These are phyloP conservation scores for Dichomitus squalens DNA, from an alignment of 1,284 basidiomycete species.

Conservation along the genomic window DNA sequence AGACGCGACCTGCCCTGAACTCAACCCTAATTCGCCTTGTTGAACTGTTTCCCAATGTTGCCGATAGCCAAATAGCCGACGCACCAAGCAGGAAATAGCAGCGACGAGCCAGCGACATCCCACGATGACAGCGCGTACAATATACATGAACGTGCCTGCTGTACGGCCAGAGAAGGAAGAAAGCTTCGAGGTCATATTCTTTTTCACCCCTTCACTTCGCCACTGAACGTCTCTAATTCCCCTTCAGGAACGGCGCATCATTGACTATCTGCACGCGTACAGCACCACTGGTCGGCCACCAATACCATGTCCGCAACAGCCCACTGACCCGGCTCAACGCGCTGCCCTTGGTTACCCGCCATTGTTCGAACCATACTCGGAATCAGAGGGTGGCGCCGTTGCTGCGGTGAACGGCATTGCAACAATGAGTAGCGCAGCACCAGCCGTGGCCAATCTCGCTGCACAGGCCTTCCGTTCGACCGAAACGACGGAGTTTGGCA, in stretches of 20 bases:
- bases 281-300: conserved; percentile 46
- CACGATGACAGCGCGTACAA: conserved; percentile 10
- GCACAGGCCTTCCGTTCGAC: conserved; percentile 38
- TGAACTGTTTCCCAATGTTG: background rate
- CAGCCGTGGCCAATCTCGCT: conserved; percentile 33
- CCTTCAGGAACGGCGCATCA: conserved; percentile 47
- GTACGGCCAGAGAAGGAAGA: conserved; percentile 22
- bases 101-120: background rate
- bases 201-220: background rate
- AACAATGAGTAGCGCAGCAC: conserved; percentile 2
- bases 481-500: conserved; percentile 18
- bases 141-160: conserved; percentile 30
- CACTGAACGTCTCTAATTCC: conserved; percentile 3
- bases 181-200: conserved; percentile 32
- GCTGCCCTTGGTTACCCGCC: conserved; percentile 43
- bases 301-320: conserved; percentile 42
- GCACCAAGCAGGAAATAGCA: background rate
- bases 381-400: conserved; percentile 6
- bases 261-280: conserved; percentile 50
- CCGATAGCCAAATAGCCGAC: background rate
- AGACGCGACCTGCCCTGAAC: background rate
- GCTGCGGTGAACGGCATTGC: conserved; percentile 7
- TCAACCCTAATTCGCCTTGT: background rate
- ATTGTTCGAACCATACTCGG: conserved; percentile 43
- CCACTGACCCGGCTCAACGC: conserved; percentile 39